Conservation (phyloP, 108 stramenopile species). For the Ochromonas danica region DNA sequence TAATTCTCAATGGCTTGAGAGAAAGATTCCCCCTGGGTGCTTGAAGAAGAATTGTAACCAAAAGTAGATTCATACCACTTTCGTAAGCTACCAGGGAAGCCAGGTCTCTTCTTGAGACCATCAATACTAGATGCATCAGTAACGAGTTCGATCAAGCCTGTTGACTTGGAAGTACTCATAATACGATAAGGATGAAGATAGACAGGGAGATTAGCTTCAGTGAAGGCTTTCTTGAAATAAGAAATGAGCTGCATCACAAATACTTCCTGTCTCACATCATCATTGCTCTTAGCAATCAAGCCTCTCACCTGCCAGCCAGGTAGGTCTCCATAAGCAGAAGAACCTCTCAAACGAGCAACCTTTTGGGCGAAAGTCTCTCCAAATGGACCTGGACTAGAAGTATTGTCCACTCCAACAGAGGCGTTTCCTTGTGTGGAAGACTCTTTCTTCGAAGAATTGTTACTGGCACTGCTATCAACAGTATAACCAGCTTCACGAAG, state of each 20-base stretch:
- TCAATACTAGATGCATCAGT: constrained; percentile 86
- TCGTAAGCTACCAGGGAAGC: constrained; percentile 62
- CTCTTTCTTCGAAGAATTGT: not conserved
- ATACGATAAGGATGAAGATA: constrained; percentile 95
- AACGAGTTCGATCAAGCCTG: constrained; percentile 87
- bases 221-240: constrained; percentile 89
- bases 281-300: constrained; percentile 83
- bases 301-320: constrained; percentile 47
- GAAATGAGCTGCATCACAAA: constrained; percentile 84
- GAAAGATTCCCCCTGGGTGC: constrained; percentile 51
- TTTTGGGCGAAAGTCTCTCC: not conserved
- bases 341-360: not conserved
- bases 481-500: not conserved
- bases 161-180: constrained; percentile 80
- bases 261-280: constrained; percentile 66
- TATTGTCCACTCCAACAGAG: not conserved
- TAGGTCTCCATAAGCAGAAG: constrained; percentile 6
- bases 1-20: constrained; percentile 84
- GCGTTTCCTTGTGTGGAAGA: not conserved
- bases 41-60: not conserved
- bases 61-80: not conserved
- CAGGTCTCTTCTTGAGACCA: constrained; percentile 85
- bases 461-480: not conserved
- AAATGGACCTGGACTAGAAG: no score
- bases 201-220: constrained; percentile 71